phyloP scores from a whole-genome alignment of 805 yeast species.

The Millerozyma acaciae region DNA sequence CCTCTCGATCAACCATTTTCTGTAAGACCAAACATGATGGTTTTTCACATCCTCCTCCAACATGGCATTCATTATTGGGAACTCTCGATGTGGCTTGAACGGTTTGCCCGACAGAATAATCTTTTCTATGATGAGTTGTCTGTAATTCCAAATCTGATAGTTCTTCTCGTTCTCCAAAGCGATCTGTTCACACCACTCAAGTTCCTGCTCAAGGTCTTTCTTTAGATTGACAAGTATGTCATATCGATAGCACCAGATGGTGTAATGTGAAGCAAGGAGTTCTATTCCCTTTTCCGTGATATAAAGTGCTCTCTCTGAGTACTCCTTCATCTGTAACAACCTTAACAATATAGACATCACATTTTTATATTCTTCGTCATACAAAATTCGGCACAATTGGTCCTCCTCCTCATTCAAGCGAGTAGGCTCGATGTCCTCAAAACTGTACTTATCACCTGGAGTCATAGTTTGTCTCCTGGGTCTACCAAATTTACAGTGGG shows the following conservation, averaged over 20 bases:
- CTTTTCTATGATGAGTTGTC: conserved; percentile 57
- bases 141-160: conserved; percentile 96
- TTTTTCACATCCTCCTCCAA: conserved; percentile 79
- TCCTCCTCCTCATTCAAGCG: conserved; percentile 39
- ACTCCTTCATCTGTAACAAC: conserved; percentile 55
- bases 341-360: conserved; percentile 61
- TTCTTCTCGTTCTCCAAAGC: conserved; percentile 81
- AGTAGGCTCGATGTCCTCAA: conserved; percentile 43
- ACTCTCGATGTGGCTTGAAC: conserved; percentile 52
- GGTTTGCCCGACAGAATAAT: conserved; percentile 16
- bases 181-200: conserved; percentile 74
- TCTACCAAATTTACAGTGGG: neutral
- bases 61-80: conserved; percentile 62
- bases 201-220: conserved; percentile 47
- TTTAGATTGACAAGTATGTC: conserved; percentile 43
- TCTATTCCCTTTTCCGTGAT: conserved; percentile 62
- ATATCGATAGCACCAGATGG: conserved; percentile 77
- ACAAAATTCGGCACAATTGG: conserved; percentile 61
- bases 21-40: conserved; percentile 94
- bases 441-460: conserved; percentile 20
- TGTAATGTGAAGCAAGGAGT: conserved; percentile 83
- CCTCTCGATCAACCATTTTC: conserved; percentile 73
- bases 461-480: neutral
- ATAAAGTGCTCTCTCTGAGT: conserved; percentile 65
- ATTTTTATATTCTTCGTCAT: conserved; percentile 65